A percentile compares a stretch with the other conserved stretches of the same genome.
Evolutionary conservation across 116 monocot species (phyloP).

Genomic region (Cymodocea nodosa): DNA sequence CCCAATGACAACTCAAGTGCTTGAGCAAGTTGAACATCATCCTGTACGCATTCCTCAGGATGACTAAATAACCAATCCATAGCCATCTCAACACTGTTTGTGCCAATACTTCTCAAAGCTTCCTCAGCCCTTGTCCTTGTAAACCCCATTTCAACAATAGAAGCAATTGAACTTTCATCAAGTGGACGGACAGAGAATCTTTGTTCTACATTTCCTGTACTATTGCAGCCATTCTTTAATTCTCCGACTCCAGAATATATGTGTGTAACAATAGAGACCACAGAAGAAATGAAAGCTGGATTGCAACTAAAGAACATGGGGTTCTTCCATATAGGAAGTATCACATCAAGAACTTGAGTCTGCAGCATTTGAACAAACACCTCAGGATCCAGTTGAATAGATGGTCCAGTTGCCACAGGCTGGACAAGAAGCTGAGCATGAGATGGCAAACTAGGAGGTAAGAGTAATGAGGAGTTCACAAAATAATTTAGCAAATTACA

Average conservation of each 20-base stretch:
- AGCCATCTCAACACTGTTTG: slow-evolving; percentile 76
- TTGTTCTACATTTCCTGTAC: slow-evolving; percentile 21
- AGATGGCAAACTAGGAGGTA: slow-evolving; percentile 42
- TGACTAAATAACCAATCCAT: slow-evolving; percentile 85
- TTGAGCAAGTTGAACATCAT: slow-evolving; percentile 70
- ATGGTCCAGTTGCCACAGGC: slow-evolving; percentile 44
- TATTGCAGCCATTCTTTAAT: slow-evolving; percentile 23
- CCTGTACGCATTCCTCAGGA: slow-evolving; percentile 66
- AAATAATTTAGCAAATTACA: slow-evolving; percentile 46
- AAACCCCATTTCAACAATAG: slow-evolving; percentile 84
- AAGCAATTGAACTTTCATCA: slow-evolving; percentile 55
- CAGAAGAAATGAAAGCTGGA: slow-evolving; percentile 31
- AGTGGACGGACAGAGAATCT: slow-evolving; percentile 27
- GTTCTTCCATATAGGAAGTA: slow-evolving; percentile 75
- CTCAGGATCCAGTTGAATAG: slow-evolving; percentile 67
- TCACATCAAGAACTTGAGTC: slow-evolving; percentile 66
- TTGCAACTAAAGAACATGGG: slow-evolving; percentile 46
- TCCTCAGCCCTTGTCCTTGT: slow-evolving; percentile 57
- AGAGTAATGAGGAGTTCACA: slow-evolving; percentile 44
- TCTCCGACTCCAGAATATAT: slow-evolving; percentile 60
- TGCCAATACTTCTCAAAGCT: slow-evolving; percentile 56
- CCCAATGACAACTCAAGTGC: slow-evolving; percentile 77
- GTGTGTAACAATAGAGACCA: slow-evolving; percentile 41
- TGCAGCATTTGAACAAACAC: slow-evolving; percentile 59
- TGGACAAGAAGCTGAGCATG: slow-evolving; percentile 64